These are phyloP conservation scores for Diaporthe batatas DNA, from an alignment of 2,329 filamentous ascomycete species.

Conservation along the genomic window DNA sequence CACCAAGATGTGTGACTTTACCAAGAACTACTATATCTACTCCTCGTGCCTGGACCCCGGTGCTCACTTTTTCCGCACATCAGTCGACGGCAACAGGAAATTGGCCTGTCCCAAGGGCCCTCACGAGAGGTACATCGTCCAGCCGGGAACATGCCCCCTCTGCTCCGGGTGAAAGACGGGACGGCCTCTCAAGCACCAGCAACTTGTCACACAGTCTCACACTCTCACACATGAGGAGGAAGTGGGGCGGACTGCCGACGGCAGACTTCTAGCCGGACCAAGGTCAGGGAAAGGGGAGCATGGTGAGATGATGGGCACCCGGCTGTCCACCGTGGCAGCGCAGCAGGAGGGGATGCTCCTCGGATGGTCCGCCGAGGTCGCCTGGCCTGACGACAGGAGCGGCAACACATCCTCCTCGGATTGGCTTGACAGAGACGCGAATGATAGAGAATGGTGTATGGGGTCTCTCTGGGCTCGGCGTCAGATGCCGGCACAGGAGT, in stretches of 20 bases:
- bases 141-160: slow-evolving; percentile 72
- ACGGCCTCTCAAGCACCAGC: not conserved
- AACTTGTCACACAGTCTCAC: not conserved
- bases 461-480: not conserved
- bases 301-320: not conserved
- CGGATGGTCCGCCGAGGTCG: slow-evolving; percentile 13
- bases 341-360: not conserved
- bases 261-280: not conserved
- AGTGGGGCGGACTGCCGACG: not conserved
- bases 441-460: slow-evolving; percentile 6
- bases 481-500: not conserved
- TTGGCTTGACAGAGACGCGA: not conserved
- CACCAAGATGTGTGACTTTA: slow-evolving; percentile 71
- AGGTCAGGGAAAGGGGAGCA: not conserved
- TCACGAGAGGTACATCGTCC: slow-evolving; percentile 80
- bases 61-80: slow-evolving; percentile 78
- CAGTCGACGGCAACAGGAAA: slow-evolving; percentile 74
- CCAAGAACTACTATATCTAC: slow-evolving; percentile 84
- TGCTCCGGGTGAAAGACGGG: slow-evolving; percentile 50
- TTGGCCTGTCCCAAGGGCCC: slow-evolving; percentile 72
- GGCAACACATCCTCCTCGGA: not conserved
- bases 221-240: not conserved
- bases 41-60: slow-evolving; percentile 77
- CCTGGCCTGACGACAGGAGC: not conserved
- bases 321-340: not conserved